phyloP scores from a whole-genome alignment of 305 asterid genomes.

The Solanum hybrid region DNA sequence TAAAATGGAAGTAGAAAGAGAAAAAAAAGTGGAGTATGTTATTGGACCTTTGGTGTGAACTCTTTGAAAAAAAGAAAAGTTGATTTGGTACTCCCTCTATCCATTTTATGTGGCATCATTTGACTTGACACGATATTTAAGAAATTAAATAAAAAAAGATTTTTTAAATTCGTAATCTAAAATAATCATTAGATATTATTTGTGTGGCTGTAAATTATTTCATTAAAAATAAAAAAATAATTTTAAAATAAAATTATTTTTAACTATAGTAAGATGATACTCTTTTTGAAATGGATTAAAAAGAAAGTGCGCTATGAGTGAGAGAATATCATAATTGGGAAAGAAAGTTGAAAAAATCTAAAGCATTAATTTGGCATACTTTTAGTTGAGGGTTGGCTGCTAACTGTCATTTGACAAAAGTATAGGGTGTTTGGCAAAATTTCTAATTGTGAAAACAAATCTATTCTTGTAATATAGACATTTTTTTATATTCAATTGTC shows the following conservation, averaged over 20 bases:
- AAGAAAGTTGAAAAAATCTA: slow-evolving; percentile 18
- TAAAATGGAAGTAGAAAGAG: background rate
- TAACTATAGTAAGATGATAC: too few species aligned
- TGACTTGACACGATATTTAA: background rate
- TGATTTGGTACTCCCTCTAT: background rate
- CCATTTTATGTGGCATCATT: background rate
- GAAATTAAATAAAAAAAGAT: too few species aligned
- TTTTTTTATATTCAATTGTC: background rate
- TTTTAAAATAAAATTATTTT: too few species aligned
- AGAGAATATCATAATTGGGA: slow-evolving; percentile 10
- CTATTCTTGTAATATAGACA: background rate
- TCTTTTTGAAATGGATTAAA: too few species aligned
- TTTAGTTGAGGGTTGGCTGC: slow-evolving; percentile 40
- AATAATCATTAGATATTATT: too few species aligned
- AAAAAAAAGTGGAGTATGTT: slow-evolving; percentile 2
- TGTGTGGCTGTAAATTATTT: too few species aligned
- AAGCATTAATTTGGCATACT: background rate
- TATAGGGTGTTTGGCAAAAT: background rate
- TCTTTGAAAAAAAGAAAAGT: slow-evolving; percentile 18
- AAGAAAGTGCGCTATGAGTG: too few species aligned
- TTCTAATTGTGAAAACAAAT: background rate
- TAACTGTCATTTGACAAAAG: background rate
- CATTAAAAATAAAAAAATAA: too few species aligned
- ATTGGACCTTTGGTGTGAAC: slow-evolving; percentile 19
- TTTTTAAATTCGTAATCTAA: too few species aligned